Base-by-base conservation (phyloP, 805 yeast genomes). In the Groenewaldozyma tartarivorans region DNA sequence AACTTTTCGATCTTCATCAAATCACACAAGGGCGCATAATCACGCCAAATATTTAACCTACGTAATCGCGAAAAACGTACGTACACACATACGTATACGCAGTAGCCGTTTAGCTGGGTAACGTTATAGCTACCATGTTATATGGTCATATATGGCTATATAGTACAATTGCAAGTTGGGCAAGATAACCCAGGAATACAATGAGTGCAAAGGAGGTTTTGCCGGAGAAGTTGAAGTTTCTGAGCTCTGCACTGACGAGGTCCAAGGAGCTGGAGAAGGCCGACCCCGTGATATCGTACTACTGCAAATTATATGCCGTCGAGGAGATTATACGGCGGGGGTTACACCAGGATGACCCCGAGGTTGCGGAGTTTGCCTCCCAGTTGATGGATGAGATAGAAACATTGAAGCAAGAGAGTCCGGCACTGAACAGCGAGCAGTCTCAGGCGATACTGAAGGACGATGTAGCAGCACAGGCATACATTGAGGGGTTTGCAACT, bases 381-480 rank as follows among this genome's bases (percentile, higher is more conserved):
- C 53, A 57, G 2, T 61, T 92, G 35, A 61, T 90, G 41, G 94
- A 81, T 53, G 72, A 72, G 2, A 75, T 92, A 29, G 98, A 92
- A 55, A 44, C 50, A 1, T 62, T 69, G 44, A 79, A 78, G 52
- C 47, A 43, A 2, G 49, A 51, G 5, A 62, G 67, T 20, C 51
- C 65, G 9, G 61, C 66, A 64, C 39, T 72, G 62, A 4, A 55
- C 45, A 15, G 46, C 26, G 48, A 48, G 27, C 43, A 64, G 17
- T 50, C 74, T 2, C 57, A 52, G 31, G 72, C 69, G 15, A 67
- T 85, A 9, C 61, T 88, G 16, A 61, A 61, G 20, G 84, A 81
- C 49, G 77, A 76, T 46, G 71, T 67, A 7, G 67, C 78, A n/a
- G 73, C 79, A 5, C 66, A 67, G 42, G 69, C 68, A 2, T 74